Conservation (phyloP, 768 basidiomycete genomes). For the Panaeolus cyanescens region DNA sequence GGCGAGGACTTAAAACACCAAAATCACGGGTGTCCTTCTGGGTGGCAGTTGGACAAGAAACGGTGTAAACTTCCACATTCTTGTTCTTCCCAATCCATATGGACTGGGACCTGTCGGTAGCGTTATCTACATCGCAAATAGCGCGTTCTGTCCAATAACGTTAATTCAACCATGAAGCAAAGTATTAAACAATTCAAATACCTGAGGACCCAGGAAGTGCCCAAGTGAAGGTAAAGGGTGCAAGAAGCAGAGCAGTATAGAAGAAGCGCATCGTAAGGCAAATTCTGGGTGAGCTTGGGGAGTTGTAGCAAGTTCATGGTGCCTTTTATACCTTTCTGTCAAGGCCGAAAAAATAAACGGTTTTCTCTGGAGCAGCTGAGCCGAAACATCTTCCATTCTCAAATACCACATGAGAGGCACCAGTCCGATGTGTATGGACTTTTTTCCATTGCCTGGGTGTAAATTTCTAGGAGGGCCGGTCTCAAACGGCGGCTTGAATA, state of each 20-base stretch:
- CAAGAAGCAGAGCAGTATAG: neutral
- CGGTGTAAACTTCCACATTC: slow-evolving; percentile 39
- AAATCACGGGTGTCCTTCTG: neutral
- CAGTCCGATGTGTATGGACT: neutral
- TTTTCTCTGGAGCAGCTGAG: neutral
- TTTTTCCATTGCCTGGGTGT: neutral
- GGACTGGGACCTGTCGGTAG: neutral
- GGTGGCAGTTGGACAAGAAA: slow-evolving; percentile 30
- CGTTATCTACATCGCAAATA: neutral
- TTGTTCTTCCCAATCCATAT: slow-evolving; percentile 41
- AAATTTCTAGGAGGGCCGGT: too few species aligned
- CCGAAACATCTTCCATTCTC: neutral
- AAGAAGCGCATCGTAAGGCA: neutral
- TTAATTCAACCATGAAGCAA: too few species aligned
- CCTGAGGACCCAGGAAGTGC: neutral
- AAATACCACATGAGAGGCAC: neutral
- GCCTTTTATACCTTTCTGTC: neutral
- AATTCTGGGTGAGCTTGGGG: neutral
- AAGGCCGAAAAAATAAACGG: neutral
- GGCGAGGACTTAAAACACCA: slow-evolving; percentile 3
- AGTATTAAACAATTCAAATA: neutral
- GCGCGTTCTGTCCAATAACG: neutral
- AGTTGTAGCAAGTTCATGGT: neutral
- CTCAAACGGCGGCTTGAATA: too few species aligned
- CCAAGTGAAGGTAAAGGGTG: neutral